Percentiles rank a stretch among this genome's conserved stretches.
These are phyloP conservation scores for Leccinum fibrillosum DNA, from an alignment of 768 basidiomycete species.

Conservation along the genomic window DNA sequence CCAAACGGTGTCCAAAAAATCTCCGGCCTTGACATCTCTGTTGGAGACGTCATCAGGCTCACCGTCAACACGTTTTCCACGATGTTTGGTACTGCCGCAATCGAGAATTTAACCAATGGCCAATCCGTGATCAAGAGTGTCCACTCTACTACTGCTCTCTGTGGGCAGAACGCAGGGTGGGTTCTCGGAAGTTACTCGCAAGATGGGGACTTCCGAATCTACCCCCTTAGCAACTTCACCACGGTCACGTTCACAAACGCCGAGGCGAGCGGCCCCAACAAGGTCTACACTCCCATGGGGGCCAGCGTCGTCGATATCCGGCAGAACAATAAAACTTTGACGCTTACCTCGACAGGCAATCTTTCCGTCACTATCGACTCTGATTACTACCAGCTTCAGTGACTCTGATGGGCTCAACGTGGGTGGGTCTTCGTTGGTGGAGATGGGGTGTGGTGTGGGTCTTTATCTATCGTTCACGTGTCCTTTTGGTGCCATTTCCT, in stretches of 20 bases:
- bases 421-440: not conserved
- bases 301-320: not conserved
- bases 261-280: not conserved
- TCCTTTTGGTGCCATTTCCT: not conserved
- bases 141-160: conserved; percentile 1
- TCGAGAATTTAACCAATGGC: conserved; percentile 8
- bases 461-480: not conserved
- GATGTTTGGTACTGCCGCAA: not conserved
- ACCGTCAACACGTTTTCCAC: not conserved
- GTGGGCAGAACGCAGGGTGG: conserved; percentile 6
- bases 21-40: not conserved
- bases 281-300: not conserved
- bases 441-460: not conserved
- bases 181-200: conserved; percentile 2
- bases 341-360: not conserved
- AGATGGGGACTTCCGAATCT: not conserved
- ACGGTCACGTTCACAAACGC: conserved; percentile 6
- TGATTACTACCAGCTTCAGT: not conserved
- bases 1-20: not conserved
- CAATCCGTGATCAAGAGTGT: not conserved
- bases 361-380: not conserved
- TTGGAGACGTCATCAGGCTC: conserved; percentile 3
- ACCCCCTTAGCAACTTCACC: conserved; percentile 4
- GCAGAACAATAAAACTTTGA: conserved; percentile 2
- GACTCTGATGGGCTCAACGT: not conserved